A percentile compares a stretch with the other conserved stretches of the same genome.
phyloP scores from a whole-genome alignment of 305 asterid species.

The Fraxinus floribunda region DNA sequence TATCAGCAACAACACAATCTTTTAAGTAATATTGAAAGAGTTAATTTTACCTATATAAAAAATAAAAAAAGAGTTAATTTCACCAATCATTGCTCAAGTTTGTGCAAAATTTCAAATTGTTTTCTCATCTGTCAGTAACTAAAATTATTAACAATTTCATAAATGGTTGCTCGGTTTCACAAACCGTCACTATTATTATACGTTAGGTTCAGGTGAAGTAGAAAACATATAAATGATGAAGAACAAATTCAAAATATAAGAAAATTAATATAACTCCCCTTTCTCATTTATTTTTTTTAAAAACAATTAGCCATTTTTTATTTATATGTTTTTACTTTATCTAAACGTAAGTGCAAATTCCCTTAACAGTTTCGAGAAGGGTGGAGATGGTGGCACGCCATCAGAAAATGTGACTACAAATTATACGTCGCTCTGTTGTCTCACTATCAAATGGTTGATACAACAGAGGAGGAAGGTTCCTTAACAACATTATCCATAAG shows the following conservation, averaged over 20 bases:
- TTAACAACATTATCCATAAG: constrained; percentile 24
- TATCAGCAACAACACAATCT: background rate
- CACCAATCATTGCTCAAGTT: background rate
- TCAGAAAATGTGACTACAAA: constrained; percentile 37
- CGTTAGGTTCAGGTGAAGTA: background rate
- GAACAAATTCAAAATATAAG: constrained; percentile 5
- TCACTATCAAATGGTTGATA: constrained; percentile 51
- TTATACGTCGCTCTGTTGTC: constrained; percentile 23
- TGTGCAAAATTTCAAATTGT: background rate
- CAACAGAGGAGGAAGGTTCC: constrained; percentile 33
- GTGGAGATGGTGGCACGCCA: constrained; percentile 39
- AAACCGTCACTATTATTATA: too few relatives aligned
- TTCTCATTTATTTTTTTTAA: too few relatives aligned
- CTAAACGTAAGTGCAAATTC: background rate
- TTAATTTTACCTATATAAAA: too few relatives aligned
- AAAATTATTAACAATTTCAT: background rate
- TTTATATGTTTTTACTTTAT: too few relatives aligned
- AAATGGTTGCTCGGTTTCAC: background rate
- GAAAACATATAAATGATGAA: too few relatives aligned
- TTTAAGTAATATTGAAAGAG: background rate
- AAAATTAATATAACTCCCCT: too few relatives aligned
- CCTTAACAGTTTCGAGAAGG: constrained; percentile 40
- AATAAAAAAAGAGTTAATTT: too few relatives aligned
- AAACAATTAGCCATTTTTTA: too few relatives aligned
- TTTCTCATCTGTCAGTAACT: background rate